Evolutionary conservation across 495 filamentous ascomycete species (phyloP).

Genomic region (Ramalina peruviana): DNA sequence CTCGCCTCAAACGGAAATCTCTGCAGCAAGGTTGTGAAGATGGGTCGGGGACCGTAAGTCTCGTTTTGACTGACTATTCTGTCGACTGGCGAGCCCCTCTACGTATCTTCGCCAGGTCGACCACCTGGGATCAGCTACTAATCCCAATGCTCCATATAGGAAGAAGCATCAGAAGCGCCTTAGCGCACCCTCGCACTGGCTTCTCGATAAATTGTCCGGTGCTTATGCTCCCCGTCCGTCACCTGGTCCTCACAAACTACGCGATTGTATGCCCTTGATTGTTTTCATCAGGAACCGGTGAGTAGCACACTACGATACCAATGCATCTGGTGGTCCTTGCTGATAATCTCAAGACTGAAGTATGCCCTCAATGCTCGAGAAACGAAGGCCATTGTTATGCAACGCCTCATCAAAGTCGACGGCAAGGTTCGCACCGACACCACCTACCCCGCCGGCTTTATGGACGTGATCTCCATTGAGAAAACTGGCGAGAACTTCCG

Average conservation of each 20-base stretch:
- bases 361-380: slow-evolving; percentile 98
- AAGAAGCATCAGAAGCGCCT: slow-evolving; percentile 99
- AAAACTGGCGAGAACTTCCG: slow-evolving; percentile 99
- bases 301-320: slow-evolving; percentile 3
- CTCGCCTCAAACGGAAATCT: background rate
- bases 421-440: slow-evolving; percentile 97
- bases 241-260: slow-evolving; percentile 95
- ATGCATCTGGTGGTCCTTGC: background rate
- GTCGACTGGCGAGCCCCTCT: background rate
- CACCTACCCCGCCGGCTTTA: slow-evolving; percentile 96
- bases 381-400: slow-evolving; percentile 96
- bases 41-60: slow-evolving; percentile 58
- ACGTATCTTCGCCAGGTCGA: too few relatives aligned
- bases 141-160: slow-evolving; percentile 33
- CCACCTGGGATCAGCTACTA: background rate
- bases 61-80: background rate
- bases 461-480: slow-evolving; percentile 98
- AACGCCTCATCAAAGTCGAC: slow-evolving; percentile 98
- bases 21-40: slow-evolving; percentile 23
- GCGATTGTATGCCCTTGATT: slow-evolving; percentile 97
- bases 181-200: slow-evolving; percentile 96
- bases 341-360: slow-evolving; percentile 53
- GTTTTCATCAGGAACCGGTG: slow-evolving; percentile 93
- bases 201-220: slow-evolving; percentile 97
- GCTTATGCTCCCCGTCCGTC: slow-evolving; percentile 93